Conservation (phyloP, 2,329 filamentous ascomycete species). For the Chalaropsis ovoidea region DNA sequence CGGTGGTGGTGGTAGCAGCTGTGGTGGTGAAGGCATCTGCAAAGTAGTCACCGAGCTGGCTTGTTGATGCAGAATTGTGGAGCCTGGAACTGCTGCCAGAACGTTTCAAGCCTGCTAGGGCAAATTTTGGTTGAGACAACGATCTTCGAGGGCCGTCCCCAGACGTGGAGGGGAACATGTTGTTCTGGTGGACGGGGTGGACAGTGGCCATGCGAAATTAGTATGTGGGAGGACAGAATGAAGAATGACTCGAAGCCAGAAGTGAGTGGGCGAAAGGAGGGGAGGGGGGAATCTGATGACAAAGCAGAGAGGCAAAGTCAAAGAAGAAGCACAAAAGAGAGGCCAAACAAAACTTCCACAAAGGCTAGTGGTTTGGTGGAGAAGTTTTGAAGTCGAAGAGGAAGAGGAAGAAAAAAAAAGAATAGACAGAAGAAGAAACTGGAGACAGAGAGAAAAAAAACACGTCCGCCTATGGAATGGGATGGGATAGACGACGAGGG, state of each 20-base stretch:
- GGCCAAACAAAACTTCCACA: not conserved
- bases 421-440: not conserved
- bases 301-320: slow-evolving; percentile 28
- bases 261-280: slow-evolving; percentile 30
- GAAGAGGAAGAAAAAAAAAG: not conserved
- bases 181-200: slow-evolving; percentile 17
- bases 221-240: not conserved
- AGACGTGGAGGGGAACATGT: slow-evolving; percentile 20
- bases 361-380: not conserved
- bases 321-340: not conserved
- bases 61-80: slow-evolving; percentile 16
- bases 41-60: slow-evolving; percentile 20
- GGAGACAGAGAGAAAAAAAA: slow-evolving; percentile 1
- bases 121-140: slow-evolving; percentile 20
- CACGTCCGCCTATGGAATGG: slow-evolving; percentile 5
- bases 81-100: slow-evolving; percentile 20
- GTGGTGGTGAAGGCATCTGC: slow-evolving; percentile 17
- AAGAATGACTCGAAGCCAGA: slow-evolving; percentile 24
- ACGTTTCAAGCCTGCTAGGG: slow-evolving; percentile 22
- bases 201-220: slow-evolving; percentile 19
- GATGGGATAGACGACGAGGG: slow-evolving; percentile 35
- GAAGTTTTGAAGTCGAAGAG: slow-evolving; percentile 39
- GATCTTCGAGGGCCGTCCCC: slow-evolving; percentile 20
- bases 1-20: slow-evolving; percentile 5
- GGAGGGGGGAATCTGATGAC: not conserved